Base-by-base conservation (phyloP, 1,139 yeast genomes). In the Saccharomyces hybrid region DNA sequence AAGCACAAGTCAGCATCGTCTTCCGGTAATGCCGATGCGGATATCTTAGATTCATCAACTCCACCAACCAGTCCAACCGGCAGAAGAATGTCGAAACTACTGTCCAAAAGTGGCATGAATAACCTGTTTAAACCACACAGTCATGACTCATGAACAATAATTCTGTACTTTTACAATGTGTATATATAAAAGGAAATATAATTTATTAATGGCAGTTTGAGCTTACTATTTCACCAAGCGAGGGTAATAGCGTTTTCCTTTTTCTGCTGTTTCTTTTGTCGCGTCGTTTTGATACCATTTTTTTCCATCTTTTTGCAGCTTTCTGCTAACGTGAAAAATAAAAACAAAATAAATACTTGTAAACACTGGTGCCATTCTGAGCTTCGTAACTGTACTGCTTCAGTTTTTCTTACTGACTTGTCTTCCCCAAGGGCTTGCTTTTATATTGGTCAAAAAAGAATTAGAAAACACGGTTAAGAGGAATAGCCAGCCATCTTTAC, bases 81-180 rank as follows among this genome's bases (percentile, higher is more conserved):
- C 3, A 59, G 67, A 42, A 59, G 64, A 46, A 60, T 65, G 64
- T 63, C 69, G 19, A 59, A 60, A 34, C 53, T 65, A 14, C 53
- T 65, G 8, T 64, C 68, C 11, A 64, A 61, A 55, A 61, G 63
- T 46, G 63, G 63, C 7, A 62, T 64, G 63, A 65, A 64, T 50
- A 64, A 58, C 34, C 47, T 64, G 24, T 65, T 65, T 54, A 64
- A 61, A 48, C 53, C 59, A 12, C 66, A 64, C 44, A 63, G 61
- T 52, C 67, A 65, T 49, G 67, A 63, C 44, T 38, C 44, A 38
- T 38, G 24, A 42, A 49, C 53, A 14, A 49, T 47, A 29, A 29
- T 41, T 7, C 34, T 7, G 8, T 19, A 16, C 27, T 32, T 32
- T 11, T 12, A 16, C 12, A 19, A 16, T 19, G 5, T 38, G 44